These are phyloP conservation scores for Cercospora sp. DNA, from an alignment of 2,329 filamentous ascomycete genomes.

Conservation along the genomic window DNA sequence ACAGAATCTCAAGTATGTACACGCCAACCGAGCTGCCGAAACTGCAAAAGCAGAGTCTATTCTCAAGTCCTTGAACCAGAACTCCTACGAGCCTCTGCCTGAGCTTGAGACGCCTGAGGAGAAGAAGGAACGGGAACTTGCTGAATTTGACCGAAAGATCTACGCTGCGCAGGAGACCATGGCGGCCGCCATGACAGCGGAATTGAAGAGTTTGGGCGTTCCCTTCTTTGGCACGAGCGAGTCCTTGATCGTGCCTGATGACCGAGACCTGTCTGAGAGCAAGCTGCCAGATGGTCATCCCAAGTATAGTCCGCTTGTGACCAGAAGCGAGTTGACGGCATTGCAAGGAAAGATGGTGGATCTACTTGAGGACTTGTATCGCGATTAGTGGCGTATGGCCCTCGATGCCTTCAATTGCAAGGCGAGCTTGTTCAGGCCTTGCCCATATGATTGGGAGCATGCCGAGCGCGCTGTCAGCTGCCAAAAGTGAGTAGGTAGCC, in stretches of 20 bases:
- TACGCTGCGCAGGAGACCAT: conserved; percentile 60
- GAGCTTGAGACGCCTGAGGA: conserved; percentile 20
- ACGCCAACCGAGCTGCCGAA: conserved; percentile 32
- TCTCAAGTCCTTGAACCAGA: conserved; percentile 32
- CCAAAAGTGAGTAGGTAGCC: not conserved
- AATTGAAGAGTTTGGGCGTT: conserved; percentile 58
- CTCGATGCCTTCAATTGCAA: not conserved
- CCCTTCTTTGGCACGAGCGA: conserved; percentile 60
- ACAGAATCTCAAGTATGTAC: conserved; percentile 38
- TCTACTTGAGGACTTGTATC: conserved; percentile 44
- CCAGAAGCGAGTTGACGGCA: conserved; percentile 35
- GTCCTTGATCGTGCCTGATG: conserved; percentile 44
- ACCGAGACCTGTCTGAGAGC: conserved; percentile 21
- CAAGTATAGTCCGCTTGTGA: conserved; percentile 36
- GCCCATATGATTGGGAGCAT: not conserved
- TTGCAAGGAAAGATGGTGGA: conserved; percentile 41
- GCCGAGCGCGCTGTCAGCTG: not conserved
- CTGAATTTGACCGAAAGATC: conserved; percentile 62
- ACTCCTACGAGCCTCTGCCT: conserved; percentile 16
- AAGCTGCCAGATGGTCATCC: conserved; percentile 22
- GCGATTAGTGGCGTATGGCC: conserved; percentile 32
- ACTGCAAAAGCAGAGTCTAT: conserved; percentile 37
- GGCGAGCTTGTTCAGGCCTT: not conserved
- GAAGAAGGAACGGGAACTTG: conserved; percentile 54
- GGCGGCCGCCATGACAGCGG: conserved; percentile 57